Conservation (phyloP, 768 basidiomycete species). For the Pleurotus salmoneostramineus region DNA sequence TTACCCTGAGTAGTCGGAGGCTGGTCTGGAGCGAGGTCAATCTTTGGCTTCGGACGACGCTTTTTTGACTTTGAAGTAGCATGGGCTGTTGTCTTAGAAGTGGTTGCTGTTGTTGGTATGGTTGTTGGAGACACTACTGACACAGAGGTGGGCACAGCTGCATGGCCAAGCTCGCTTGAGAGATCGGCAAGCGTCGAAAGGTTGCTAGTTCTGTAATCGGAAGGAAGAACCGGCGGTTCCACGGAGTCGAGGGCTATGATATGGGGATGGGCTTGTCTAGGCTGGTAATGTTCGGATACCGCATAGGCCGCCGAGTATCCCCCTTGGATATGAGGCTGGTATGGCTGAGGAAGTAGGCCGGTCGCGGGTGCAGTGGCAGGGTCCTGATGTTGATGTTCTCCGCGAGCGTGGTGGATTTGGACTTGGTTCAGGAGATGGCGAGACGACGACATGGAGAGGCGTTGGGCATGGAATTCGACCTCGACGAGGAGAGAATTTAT, state of each 20-base stretch:
- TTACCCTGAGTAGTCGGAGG: conserved; percentile 82
- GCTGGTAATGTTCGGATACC: neutral
- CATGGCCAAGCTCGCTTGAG: conserved; percentile 1
- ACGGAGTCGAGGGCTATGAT: too few relatives aligned
- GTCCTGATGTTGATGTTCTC: too few relatives aligned
- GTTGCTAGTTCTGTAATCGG: neutral
- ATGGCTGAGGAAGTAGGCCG: neutral
- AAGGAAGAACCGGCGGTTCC: neutral
- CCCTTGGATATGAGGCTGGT: neutral
- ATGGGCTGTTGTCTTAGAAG: neutral
- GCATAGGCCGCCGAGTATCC: neutral
- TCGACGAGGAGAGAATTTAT: too few relatives aligned
- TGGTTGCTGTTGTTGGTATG: too few relatives aligned
- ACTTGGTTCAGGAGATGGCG: too few relatives aligned
- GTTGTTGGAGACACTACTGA: too few relatives aligned
- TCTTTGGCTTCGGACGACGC: conserved; percentile 52
- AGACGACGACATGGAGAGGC: too few relatives aligned
- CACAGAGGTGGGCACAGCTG: neutral
- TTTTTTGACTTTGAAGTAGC: conserved; percentile 23
- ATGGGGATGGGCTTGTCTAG: neutral
- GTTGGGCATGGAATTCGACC: too few relatives aligned
- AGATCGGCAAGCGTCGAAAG: conserved; percentile 1
- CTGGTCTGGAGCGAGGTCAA: conserved; percentile 71
- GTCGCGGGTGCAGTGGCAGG: too few relatives aligned
- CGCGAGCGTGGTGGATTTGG: too few relatives aligned